A percentile compares a stretch with the other conserved stretches of the same genome.
phyloP scores from a whole-genome alignment of 1,139 yeast species.

The Taphrina sp. region DNA sequence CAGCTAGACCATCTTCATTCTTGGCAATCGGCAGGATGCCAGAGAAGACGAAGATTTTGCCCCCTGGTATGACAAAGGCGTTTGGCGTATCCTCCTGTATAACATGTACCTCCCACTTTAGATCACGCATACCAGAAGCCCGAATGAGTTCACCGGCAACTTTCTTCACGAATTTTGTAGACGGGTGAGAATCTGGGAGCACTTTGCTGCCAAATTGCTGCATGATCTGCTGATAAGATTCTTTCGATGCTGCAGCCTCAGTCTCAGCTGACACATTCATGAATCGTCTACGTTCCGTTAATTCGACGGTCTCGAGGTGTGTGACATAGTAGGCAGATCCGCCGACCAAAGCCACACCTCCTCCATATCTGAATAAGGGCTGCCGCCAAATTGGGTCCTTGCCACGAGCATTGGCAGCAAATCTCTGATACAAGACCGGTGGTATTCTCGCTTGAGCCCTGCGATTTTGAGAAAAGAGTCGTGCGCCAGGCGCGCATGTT shows the following conservation, averaged over 20 bases:
- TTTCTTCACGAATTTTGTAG: slow-evolving; percentile 54
- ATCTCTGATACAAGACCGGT: slow-evolving; percentile 17
- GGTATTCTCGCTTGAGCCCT: slow-evolving; percentile 10
- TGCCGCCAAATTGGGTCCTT: slow-evolving; percentile 12
- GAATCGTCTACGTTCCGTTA: slow-evolving; percentile 59
- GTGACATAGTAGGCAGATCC: slow-evolving; percentile 26
- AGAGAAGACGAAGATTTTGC: slow-evolving; percentile 85
- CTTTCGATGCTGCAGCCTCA: slow-evolving; percentile 67
- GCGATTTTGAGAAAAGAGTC: neutral
- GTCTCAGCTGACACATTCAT: slow-evolving; percentile 69
- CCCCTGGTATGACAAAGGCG: slow-evolving; percentile 94
- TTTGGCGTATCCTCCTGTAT: slow-evolving; percentile 76
- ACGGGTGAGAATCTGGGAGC: slow-evolving; percentile 48
- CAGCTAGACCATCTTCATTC: slow-evolving; percentile 88
- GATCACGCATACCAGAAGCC: slow-evolving; percentile 45
- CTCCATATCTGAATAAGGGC: slow-evolving; percentile 17
- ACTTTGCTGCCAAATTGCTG: slow-evolving; percentile 43
- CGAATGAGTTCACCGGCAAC: slow-evolving; percentile 64
- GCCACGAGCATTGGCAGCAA: slow-evolving; percentile 21
- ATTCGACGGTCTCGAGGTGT: slow-evolving; percentile 34
- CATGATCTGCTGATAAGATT: slow-evolving; percentile 62
- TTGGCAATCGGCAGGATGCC: slow-evolving; percentile 74
- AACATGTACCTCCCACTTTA: slow-evolving; percentile 81
- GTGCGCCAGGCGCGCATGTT: too few species aligned
- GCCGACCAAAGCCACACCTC: slow-evolving; percentile 24